phyloP scores from a whole-genome alignment of 2,329 filamentous ascomycete species.

The Aspergillus felis region DNA sequence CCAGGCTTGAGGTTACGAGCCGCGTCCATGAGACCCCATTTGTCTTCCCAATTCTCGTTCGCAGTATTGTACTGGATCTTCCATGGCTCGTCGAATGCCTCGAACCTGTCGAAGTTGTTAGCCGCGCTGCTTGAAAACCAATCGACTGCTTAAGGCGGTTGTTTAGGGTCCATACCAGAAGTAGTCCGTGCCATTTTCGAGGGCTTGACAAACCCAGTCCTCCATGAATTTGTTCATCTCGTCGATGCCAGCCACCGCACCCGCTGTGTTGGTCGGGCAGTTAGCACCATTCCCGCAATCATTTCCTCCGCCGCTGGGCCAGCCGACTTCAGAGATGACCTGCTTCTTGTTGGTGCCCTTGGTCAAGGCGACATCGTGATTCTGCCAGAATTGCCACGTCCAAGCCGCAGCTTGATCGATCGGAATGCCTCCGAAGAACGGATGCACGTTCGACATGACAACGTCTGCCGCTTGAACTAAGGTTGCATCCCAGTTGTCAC shows the following conservation, averaged over 20 bases:
- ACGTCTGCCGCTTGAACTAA: constrained; percentile 72
- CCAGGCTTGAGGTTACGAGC: constrained; percentile 79
- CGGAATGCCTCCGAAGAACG: constrained; percentile 81
- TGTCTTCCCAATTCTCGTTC: constrained; percentile 80
- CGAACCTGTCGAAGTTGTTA: constrained; percentile 57
- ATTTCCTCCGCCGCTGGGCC: constrained; percentile 79
- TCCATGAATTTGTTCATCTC: constrained; percentile 84
- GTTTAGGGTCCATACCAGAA: constrained; percentile 67
- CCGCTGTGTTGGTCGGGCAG: constrained; percentile 56
- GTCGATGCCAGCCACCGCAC: constrained; percentile 71
- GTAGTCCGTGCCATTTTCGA: constrained; percentile 82
- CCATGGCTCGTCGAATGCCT: constrained; percentile 96
- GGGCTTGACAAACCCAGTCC: constrained; percentile 75
- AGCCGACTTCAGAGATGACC: constrained; percentile 86
- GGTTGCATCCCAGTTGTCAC: constrained; percentile 73
- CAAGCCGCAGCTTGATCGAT: constrained; percentile 67
- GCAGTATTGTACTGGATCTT: constrained; percentile 69
- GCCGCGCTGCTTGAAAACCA: neutral
- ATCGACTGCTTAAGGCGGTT: neutral
- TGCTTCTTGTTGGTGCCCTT: constrained; percentile 61
- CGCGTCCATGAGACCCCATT: constrained; percentile 89
- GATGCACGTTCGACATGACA: constrained; percentile 95
- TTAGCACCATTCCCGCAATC: constrained; percentile 60
- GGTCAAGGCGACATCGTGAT: constrained; percentile 63
- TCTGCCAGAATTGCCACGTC: constrained; percentile 80